Percentiles rank a stretch among this genome's conserved stretches.
phyloP scores from a whole-genome alignment of 1,284 basidiomycete genomes.

The Sphagnurus paluster region DNA sequence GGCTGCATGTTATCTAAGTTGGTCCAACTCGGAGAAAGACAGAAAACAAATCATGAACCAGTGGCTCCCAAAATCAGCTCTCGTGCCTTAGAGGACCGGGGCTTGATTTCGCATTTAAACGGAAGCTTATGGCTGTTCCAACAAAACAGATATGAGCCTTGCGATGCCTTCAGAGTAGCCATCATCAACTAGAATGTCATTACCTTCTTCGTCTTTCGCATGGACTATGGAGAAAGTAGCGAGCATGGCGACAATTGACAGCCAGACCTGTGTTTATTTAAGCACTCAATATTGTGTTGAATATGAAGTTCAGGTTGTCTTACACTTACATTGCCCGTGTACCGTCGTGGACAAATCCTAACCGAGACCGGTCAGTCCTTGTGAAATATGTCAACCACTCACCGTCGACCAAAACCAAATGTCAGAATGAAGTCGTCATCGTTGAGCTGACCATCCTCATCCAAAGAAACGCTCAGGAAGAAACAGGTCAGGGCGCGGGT shows the following conservation, averaged over 20 bases:
- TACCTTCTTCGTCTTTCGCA: conserved; percentile 25
- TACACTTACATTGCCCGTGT: conserved; percentile 18
- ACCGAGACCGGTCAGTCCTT: background rate
- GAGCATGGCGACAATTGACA: conserved; percentile 24
- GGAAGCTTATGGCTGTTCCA: conserved; percentile 9
- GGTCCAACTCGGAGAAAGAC: too few species aligned
- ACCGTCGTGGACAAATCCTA: conserved; percentile 23
- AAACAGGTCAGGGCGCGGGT: conserved; percentile 9
- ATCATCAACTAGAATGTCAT: conserved; percentile 23
- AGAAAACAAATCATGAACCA: background rate
- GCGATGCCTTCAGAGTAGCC: conserved; percentile 21
- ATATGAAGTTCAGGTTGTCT: too few species aligned
- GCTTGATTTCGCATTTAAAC: conserved; percentile 15
- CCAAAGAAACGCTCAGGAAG: conserved; percentile 24
- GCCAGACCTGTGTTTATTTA: conserved; percentile 20
- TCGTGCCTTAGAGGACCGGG: conserved; percentile 10
- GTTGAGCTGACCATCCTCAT: conserved; percentile 20
- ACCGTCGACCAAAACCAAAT: conserved; percentile 28
- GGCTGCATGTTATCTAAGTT: too few species aligned
- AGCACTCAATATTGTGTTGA: background rate
- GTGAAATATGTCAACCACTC: background rate
- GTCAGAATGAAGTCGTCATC: conserved; percentile 16
- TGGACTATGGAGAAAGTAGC: conserved; percentile 24
- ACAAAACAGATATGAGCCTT: conserved; percentile 5
- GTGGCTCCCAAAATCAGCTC: conserved; percentile 5